phyloP scores from a whole-genome alignment of 345 rosid species.

The Linum tenue region DNA sequence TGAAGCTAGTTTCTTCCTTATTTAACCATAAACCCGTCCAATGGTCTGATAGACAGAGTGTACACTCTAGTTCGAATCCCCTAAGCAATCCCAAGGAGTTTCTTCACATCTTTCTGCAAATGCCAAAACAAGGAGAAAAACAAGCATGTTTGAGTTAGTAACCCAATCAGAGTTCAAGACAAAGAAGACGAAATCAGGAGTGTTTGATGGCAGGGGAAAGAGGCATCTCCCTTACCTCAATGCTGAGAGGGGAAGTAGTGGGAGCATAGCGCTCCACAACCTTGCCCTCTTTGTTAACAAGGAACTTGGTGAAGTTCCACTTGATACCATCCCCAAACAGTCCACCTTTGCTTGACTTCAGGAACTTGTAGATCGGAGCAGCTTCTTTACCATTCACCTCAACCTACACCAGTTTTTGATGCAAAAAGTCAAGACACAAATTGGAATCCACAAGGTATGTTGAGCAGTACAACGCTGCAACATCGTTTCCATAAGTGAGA shows the following conservation, averaged over 20 bases:
- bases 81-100: conserved; percentile 29
- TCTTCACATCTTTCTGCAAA: conserved; percentile 72
- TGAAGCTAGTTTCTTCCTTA: no score
- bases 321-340: conserved; percentile 56
- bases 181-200: neutral
- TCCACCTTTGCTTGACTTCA: conserved; percentile 82
- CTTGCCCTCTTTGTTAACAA: conserved; percentile 63
- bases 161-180: neutral
- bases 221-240: conserved; percentile 49
- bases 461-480: neutral
- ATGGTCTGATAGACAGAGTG: no score
- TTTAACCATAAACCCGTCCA: no score
- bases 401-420: conserved; percentile 30
- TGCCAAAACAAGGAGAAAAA: neutral
- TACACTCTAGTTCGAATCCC: neutral
- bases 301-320: conserved; percentile 90
- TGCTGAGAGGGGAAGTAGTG: conserved; percentile 82
- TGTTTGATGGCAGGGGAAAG: neutral
- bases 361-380: conserved; percentile 73
- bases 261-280: conserved; percentile 86
- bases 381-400: conserved; percentile 74
- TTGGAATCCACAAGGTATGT: neutral
- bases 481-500: neutral
- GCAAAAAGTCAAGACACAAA: neutral
- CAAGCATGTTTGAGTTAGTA: neutral